Evolutionary conservation across 2,329 filamentous ascomycete genomes (phyloP).

Genomic region (Alternaria gaisen): DNA sequence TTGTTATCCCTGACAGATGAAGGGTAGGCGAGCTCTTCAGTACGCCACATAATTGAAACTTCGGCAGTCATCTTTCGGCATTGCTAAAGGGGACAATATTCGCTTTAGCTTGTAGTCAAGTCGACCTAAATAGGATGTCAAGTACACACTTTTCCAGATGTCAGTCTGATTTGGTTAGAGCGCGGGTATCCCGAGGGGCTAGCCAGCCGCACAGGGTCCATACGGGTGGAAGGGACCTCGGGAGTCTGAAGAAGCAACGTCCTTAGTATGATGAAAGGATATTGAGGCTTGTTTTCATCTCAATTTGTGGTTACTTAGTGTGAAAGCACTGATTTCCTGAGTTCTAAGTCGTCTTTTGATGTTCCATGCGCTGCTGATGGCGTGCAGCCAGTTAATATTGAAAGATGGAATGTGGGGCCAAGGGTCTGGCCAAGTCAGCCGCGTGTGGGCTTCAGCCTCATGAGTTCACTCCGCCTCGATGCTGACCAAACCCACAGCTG

Average conservation of each 20-base stretch:
- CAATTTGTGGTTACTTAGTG: too few species aligned
- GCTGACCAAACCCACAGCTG: background rate
- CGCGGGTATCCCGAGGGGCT: background rate
- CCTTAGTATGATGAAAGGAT: too few species aligned
- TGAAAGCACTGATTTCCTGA: too few species aligned
- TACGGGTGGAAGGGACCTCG: too few species aligned
- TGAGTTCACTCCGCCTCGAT: background rate
- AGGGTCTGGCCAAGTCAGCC: background rate
- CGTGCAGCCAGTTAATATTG: too few species aligned
- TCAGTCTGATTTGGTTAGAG: background rate
- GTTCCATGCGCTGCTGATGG: too few species aligned
- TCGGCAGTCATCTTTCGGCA: background rate
- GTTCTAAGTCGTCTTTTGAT: too few species aligned
- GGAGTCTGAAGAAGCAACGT: too few species aligned
- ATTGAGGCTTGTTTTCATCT: too few species aligned
- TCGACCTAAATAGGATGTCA: background rate
- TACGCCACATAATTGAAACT: background rate
- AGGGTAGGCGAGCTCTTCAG: background rate
- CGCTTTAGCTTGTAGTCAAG: background rate
- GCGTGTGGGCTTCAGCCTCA: background rate
- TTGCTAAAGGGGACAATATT: background rate
- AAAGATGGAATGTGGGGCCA: background rate
- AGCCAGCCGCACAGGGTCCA: too few species aligned
- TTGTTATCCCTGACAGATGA: background rate
- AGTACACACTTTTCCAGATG: background rate